These are phyloP conservation scores for Fragilaria crotonensis DNA, from an alignment of 108 stramenopile genomes.

Conservation along the genomic window DNA sequence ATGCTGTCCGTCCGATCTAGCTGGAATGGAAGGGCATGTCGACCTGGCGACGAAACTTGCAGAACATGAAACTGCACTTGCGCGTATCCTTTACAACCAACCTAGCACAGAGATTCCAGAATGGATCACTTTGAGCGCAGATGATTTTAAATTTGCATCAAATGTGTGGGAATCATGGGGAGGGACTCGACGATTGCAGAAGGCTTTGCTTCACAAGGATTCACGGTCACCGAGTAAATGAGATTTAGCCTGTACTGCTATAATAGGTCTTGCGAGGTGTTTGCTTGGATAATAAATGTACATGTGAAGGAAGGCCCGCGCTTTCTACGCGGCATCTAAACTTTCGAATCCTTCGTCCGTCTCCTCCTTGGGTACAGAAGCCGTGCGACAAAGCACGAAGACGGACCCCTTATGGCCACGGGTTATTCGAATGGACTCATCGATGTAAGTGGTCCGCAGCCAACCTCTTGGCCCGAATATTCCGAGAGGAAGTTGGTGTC, in stretches of 20 bases:
- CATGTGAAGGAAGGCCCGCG: no score
- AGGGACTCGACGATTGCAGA: not conserved
- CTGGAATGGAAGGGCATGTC: slow-evolving; percentile 61
- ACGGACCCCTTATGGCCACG: slow-evolving; percentile 81
- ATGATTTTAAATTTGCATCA: not conserved
- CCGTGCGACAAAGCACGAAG: slow-evolving; percentile 52
- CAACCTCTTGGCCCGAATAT: slow-evolving; percentile 67
- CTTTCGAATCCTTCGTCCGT: no score
- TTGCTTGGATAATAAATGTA: no score
- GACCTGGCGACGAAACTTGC: slow-evolving; percentile 36
- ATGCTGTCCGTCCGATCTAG: slow-evolving; percentile 79
- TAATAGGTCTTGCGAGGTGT: no score
- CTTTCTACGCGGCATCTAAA: no score
- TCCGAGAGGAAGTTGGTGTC: slow-evolving; percentile 49
- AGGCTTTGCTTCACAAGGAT: no score
- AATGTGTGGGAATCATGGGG: not conserved
- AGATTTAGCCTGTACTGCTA: no score
- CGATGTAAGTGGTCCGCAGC: slow-evolving; percentile 65
- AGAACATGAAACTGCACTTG: slow-evolving; percentile 17
- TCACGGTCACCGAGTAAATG: no score
- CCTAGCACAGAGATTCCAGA: not conserved
- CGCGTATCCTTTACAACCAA: not conserved
- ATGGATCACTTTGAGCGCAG: not conserved
- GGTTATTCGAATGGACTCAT: slow-evolving; percentile 69
- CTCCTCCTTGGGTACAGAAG: not conserved